These are phyloP conservation scores for Hypoxylon cercidicola DNA, from an alignment of 495 filamentous ascomycete species.

Conservation along the genomic window DNA sequence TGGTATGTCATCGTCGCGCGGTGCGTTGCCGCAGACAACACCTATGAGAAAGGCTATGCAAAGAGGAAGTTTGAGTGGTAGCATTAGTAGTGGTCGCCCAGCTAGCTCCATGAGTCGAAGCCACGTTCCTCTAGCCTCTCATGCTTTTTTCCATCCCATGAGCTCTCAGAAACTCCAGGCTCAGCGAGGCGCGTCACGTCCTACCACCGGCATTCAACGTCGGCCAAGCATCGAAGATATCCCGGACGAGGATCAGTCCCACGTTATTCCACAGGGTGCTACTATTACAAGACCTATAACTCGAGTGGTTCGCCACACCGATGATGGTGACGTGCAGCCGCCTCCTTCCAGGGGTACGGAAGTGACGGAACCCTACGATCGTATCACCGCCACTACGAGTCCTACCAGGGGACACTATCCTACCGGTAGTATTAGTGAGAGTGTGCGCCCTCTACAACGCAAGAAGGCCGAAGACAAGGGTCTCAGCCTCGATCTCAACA, in stretches of 20 bases:
- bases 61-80: conserved; percentile 53
- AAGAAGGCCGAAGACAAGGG: conserved; percentile 62
- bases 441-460: conserved; percentile 75
- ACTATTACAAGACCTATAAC: conserved; percentile 60
- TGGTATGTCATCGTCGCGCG: conserved; percentile 60
- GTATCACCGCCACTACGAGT: conserved; percentile 77
- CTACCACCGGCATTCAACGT: conserved; percentile 51
- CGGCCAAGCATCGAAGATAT: conserved; percentile 52
- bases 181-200: conserved; percentile 71
- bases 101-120: conserved; percentile 75
- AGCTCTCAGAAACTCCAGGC: conserved; percentile 94
- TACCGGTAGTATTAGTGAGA: conserved; percentile 76
- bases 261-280: conserved; percentile 56
- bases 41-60: conserved; percentile 58
- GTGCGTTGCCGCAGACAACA: conserved; percentile 59
- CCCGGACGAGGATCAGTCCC: conserved; percentile 47
- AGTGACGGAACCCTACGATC: conserved; percentile 72
- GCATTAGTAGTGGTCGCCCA: conserved; percentile 63
- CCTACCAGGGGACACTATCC: conserved; percentile 72
- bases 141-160: conserved; percentile 96
- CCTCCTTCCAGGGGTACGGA: conserved; percentile 84
- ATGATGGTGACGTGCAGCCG: conserved; percentile 64
- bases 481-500: conserved; percentile 67
- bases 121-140: conserved; percentile 89
- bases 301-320: conserved; percentile 45